Conservation (phyloP, 371 early-diverging fungal species). For the Racocetra persica region DNA sequence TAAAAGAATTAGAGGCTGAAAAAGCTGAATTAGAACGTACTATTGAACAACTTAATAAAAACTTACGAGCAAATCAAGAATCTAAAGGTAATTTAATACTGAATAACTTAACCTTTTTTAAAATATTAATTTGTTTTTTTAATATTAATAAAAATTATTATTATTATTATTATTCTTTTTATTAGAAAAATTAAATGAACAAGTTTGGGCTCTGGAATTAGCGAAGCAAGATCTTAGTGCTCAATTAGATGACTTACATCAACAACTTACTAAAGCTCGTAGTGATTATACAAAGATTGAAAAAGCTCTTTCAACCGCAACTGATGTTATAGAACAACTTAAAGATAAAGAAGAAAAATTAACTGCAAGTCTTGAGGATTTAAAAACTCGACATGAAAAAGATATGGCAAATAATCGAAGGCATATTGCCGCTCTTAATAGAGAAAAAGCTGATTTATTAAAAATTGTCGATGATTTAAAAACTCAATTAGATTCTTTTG, state of each 20-base stretch:
- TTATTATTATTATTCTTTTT: not conserved
- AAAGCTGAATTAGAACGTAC: constrained; percentile 69
- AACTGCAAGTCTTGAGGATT: constrained; percentile 57
- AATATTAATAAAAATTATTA: no score
- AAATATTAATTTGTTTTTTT: no score
- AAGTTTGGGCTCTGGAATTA: constrained; percentile 36
- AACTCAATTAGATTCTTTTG: constrained; percentile 59
- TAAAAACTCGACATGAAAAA: constrained; percentile 71
- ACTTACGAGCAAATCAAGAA: constrained; percentile 66
- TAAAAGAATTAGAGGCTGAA: constrained; percentile 67
- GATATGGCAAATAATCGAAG: constrained; percentile 70
- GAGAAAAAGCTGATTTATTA: constrained; percentile 67
- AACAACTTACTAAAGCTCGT: constrained; percentile 59
- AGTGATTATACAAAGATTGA: constrained; percentile 64
- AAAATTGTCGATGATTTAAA: constrained; percentile 68
- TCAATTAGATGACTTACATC: constrained; percentile 52
- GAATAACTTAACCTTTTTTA: no score
- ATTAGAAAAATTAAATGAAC: constrained; percentile 25
- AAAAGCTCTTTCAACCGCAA: constrained; percentile 60
- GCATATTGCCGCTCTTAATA: constrained; percentile 64
- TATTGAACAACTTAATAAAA: constrained; percentile 69
- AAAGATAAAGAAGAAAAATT: constrained; percentile 72
- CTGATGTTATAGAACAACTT: constrained; percentile 69
- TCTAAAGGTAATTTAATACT: constrained; percentile 66
- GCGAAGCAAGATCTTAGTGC: constrained; percentile 42